These are phyloP conservation scores for Waltergamsia citrina DNA, from an alignment of 2,329 filamentous ascomycete genomes.

Conservation along the genomic window DNA sequence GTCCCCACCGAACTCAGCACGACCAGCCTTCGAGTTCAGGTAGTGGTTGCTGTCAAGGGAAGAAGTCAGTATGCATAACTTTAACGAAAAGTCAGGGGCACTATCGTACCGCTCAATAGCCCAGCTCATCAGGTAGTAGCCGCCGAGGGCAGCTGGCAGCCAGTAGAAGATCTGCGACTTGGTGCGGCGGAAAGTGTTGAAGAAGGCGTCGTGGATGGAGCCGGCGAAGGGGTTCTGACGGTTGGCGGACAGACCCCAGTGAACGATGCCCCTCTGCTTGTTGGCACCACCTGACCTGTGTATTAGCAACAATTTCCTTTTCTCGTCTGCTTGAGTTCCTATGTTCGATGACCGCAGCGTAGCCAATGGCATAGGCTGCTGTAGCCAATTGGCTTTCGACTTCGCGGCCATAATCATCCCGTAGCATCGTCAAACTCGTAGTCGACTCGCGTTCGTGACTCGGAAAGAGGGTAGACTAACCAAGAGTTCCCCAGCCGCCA, in stretches of 20 bases:
- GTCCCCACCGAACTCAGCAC: slow-evolving; percentile 40
- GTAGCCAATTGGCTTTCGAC: too few species aligned
- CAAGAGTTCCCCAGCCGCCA: slow-evolving; percentile 65
- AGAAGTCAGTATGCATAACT: too few species aligned
- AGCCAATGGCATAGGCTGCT: neutral
- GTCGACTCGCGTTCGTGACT: neutral
- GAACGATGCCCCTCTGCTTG: slow-evolving; percentile 55
- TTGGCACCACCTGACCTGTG: slow-evolving; percentile 32
- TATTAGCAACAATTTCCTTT: slow-evolving; percentile 8
- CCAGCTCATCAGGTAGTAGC: slow-evolving; percentile 83
- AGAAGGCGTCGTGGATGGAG: slow-evolving; percentile 70
- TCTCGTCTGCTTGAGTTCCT: neutral
- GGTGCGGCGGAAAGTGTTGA: slow-evolving; percentile 90
- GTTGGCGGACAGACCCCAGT: slow-evolving; percentile 76
- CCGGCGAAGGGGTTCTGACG: slow-evolving; percentile 82
- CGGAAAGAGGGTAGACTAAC: slow-evolving; percentile 41
- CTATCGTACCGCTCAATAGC: slow-evolving; percentile 70
- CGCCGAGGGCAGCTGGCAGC: slow-evolving; percentile 66
- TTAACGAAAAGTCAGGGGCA: too few species aligned
- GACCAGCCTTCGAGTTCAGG: slow-evolving; percentile 70
- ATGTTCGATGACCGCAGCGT: neutral
- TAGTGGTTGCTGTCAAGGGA: slow-evolving; percentile 57
- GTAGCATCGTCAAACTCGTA: slow-evolving; percentile 3
- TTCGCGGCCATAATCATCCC: too few species aligned
- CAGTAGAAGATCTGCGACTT: slow-evolving; percentile 83